phyloP scores from a whole-genome alignment of 805 yeast genomes.

The Soucietia sequanensis region DNA sequence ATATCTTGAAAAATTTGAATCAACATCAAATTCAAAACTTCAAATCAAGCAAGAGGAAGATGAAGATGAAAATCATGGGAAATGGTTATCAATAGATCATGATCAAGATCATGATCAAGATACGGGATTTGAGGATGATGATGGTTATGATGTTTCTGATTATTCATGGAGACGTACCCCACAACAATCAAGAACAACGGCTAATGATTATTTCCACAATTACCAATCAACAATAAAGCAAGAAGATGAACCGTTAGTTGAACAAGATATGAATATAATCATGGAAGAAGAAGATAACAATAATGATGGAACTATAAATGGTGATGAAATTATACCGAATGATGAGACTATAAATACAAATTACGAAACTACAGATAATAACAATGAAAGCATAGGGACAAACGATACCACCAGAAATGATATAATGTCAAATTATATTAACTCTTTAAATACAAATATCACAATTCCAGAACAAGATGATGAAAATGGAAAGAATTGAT shows the following conservation, averaged over 20 bases:
- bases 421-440: no score
- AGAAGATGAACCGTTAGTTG: background rate
- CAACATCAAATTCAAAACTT: background rate
- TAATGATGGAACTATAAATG: background rate
- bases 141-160: background rate
- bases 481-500: no score
- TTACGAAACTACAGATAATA: no score
- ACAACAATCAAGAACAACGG: background rate
- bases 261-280: no score
- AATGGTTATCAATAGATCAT: no score
- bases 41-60: background rate
- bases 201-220: background rate
- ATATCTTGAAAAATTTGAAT: no score
- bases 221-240: background rate
- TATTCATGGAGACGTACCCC: background rate
- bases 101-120: no score
- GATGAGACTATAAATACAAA: background rate
- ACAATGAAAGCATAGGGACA: no score
- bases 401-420: no score
- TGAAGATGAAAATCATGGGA: background rate
- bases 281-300: background rate
- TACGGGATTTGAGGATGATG: constrained; percentile 1
- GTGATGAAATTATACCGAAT: background rate
- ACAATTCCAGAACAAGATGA: no score
- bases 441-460: background rate